A percentile compares a stretch with the other conserved stretches of the same genome.
Evolutionary conservation across 495 filamentous ascomycete species (phyloP).

Genomic region (Xylaria bambusicola): DNA sequence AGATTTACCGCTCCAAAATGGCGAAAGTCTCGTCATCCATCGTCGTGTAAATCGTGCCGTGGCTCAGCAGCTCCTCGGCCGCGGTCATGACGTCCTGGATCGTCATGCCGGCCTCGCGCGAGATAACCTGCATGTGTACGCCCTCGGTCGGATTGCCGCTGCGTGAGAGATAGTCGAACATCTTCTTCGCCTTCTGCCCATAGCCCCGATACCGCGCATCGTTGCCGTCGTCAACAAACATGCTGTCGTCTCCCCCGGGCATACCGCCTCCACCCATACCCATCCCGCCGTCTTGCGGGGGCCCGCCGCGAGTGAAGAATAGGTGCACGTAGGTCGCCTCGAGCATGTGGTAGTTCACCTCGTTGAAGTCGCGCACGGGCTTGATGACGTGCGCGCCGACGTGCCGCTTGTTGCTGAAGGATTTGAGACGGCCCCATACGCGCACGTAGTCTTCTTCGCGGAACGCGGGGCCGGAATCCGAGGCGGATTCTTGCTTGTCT

Average conservation of each 20-base stretch:
- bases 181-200: slow-evolving; percentile 56
- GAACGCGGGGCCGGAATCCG: slow-evolving; percentile 44
- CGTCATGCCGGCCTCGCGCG: slow-evolving; percentile 60
- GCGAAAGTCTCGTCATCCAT: slow-evolving; percentile 85
- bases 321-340: slow-evolving; percentile 87
- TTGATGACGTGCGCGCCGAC: slow-evolving; percentile 80
- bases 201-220: slow-evolving; percentile 38
- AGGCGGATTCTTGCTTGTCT: slow-evolving; percentile 53
- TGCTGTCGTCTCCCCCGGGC: slow-evolving; percentile 45
- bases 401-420: slow-evolving; percentile 76
- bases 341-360: slow-evolving; percentile 84
- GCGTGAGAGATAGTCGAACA: slow-evolving; percentile 65
- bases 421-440: slow-evolving; percentile 76
- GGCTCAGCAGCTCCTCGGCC: slow-evolving; percentile 71
- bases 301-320: slow-evolving; percentile 73
- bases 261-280: slow-evolving; percentile 22
- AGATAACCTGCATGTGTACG: slow-evolving; percentile 74
- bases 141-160: slow-evolving; percentile 72
- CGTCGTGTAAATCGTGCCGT: slow-evolving; percentile 84
- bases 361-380: slow-evolving; percentile 80
- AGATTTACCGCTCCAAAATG: slow-evolving; percentile 54
- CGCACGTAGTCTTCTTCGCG: slow-evolving; percentile 74
- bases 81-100: slow-evolving; percentile 70
- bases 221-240: slow-evolving; percentile 55
- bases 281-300: slow-evolving; percentile 35